These are phyloP conservation scores for Trichoderma sp. DNA, from an alignment of 2,329 filamentous ascomycete species.

Conservation along the genomic window DNA sequence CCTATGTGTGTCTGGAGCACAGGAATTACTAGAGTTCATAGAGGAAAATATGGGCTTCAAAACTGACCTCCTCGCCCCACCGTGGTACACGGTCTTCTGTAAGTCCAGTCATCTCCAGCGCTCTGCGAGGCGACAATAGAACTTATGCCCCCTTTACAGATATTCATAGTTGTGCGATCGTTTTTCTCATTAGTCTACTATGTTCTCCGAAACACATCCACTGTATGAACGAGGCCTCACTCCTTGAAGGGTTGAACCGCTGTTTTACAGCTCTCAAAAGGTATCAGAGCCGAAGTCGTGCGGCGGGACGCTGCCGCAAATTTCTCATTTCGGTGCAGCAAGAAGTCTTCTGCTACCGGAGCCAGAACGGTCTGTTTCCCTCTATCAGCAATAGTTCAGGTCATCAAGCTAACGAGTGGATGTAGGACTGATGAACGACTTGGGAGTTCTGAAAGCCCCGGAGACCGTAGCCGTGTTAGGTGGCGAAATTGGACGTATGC, in stretches of 20 bases:
- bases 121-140: not conserved
- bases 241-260: not conserved
- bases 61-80: not conserved
- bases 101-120: not conserved
- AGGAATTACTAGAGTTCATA: not conserved
- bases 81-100: not conserved
- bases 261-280: slow-evolving; percentile 5
- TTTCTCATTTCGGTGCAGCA: slow-evolving; percentile 3
- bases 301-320: slow-evolving; percentile 11
- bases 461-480: not conserved
- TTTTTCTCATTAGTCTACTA: not conserved
- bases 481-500: not conserved
- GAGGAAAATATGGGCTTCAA: not conserved
- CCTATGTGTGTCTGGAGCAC: not conserved
- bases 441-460: not conserved
- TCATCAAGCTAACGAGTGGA: not conserved
- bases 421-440: not conserved
- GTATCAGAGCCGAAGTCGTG: not conserved
- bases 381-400: too few species aligned
- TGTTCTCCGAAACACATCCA: not conserved
- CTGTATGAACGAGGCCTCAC: not conserved
- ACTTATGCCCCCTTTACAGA: not conserved
- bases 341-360: slow-evolving; percentile 7
- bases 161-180: not conserved
- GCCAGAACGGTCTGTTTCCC: not conserved